Percentiles rank a stretch among this genome's conserved stretches.
Evolutionary conservation across 1,284 basidiomycete species (phyloP).

Genomic region (Microstroma glucosiphilum): DNA sequence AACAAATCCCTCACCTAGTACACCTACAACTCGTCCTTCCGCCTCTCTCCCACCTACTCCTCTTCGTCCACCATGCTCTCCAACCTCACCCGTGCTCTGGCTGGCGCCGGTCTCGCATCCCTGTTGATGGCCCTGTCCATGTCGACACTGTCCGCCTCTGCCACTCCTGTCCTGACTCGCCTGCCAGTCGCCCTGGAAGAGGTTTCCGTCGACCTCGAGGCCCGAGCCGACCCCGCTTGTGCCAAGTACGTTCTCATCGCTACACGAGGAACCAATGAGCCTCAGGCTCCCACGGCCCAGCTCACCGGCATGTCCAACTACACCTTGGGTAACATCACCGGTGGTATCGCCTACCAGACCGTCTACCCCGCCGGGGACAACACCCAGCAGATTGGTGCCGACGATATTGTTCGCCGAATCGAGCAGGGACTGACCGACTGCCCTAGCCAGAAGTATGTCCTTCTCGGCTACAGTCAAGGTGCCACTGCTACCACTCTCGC

Average conservation of each 20-base stretch:
- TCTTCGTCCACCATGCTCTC: too few species aligned
- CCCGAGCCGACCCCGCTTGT: background rate
- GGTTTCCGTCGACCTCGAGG: too few species aligned
- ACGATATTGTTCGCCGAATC: conserved; percentile 21
- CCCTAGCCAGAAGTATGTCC: conserved; percentile 25
- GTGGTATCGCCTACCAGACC: conserved; percentile 39
- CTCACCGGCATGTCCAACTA: conserved; percentile 28
- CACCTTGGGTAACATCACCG: conserved; percentile 18
- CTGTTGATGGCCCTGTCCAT: too few species aligned
- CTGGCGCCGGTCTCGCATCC: too few species aligned
- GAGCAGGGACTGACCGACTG: conserved; percentile 12
- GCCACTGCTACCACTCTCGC: conserved; percentile 42
- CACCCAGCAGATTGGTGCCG: background rate
- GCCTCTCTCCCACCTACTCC: too few species aligned
- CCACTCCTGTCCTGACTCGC: too few species aligned
- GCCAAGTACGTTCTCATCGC: conserved; percentile 30
- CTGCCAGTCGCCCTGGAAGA: too few species aligned
- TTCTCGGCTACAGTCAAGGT: conserved; percentile 38
- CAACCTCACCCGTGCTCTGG: too few species aligned
- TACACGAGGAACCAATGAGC: conserved; percentile 47
- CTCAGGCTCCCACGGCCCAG: conserved; percentile 33
- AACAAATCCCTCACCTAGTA: too few species aligned
- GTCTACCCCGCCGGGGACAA: conserved; percentile 39
- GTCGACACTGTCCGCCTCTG: too few species aligned
- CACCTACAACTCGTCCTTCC: too few species aligned